phyloP scores from a whole-genome alignment of 2,329 filamentous ascomycete genomes.

The Zasmidium cellare region DNA sequence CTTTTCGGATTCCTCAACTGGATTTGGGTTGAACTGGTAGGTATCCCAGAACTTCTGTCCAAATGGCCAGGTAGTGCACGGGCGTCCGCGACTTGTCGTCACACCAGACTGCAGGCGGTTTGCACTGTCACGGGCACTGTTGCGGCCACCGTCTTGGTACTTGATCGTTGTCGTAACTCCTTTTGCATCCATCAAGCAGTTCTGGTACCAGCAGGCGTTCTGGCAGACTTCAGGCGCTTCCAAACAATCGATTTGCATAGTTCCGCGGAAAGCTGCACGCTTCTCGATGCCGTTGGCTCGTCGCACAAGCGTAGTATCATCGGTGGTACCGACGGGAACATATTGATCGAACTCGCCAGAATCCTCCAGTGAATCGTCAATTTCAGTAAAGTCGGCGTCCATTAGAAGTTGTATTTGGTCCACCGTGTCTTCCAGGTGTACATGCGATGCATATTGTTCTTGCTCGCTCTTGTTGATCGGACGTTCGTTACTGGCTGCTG shows the following conservation, averaged over 20 bases:
- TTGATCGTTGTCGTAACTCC: constrained; percentile 5
- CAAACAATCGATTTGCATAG: constrained; percentile 15
- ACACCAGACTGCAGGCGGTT: constrained; percentile 12
- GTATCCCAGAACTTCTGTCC: constrained; percentile 13
- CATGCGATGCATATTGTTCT: too few relatives aligned
- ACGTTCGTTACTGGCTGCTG: neutral
- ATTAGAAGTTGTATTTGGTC: too few relatives aligned
- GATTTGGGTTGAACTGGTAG: constrained; percentile 2
- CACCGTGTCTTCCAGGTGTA: too few relatives aligned
- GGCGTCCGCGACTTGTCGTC: constrained; percentile 5
- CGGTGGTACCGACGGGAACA: constrained; percentile 1
- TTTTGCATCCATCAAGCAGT: constrained; percentile 8
- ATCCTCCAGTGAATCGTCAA: too few relatives aligned
- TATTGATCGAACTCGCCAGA: constrained; percentile 2
- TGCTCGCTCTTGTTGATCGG: neutral
- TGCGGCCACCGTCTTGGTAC: constrained; percentile 5
- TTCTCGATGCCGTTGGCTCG: constrained; percentile 1
- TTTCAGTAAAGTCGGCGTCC: too few relatives aligned
- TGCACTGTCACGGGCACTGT: neutral
- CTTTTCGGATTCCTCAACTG: neutral
- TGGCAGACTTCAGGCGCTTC: constrained; percentile 11
- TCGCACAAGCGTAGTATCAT: constrained; percentile 5
- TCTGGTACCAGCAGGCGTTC: constrained; percentile 16
- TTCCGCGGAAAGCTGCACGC: constrained; percentile 10
- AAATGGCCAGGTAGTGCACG: constrained; percentile 11